Evolutionary conservation across 192 early-diverging fungal genomes (phyloP), one percentile per base, ranked within the genome.

Genomic region (Funneliformis mosseae): DNA sequence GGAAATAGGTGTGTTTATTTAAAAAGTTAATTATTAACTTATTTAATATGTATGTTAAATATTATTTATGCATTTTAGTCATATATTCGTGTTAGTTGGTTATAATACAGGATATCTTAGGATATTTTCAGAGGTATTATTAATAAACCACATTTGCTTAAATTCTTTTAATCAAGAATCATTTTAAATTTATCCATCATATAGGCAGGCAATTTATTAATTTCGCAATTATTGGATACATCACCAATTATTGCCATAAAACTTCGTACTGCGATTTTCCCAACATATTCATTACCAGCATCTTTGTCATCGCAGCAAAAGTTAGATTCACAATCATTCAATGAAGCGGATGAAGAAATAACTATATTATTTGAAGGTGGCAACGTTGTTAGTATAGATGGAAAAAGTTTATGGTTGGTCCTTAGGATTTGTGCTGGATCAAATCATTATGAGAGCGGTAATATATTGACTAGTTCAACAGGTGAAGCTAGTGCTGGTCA

Each of bases 71-170:
- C 23, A 5, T 78, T 33, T 14, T 76, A 88, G 87, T 46, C 86
- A 90, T 66, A 83, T 87, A 6, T 90, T 85, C 71, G 81, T 88
- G 18, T 85, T 90, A 60, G 77, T 86, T 50, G 89, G 89, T 5
- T 90, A 90, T 78, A 88, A 82, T 60, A 87, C 87, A n/a, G 89
- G 89, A 8, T 88, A 85, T 86, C 81, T 90, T 23, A 74, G 85
- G 42, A 84, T 90, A 16, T 90, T 90, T 77, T 85, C 88, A 63
- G 83, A 87, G 74, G 89, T 87, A 81, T 33, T 2, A 33, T 33
- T 33, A 33, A 33, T 33, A 2, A 33, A 67, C 39, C 14, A 11
- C 50, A 5, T 12, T 59, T 25, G 4, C 38, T 33, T 33, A 33
- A 33, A 33, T 33, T 33, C 0, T 33, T 33, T 33, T 63, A 60